phyloP scores from a whole-genome alignment of 306 rosid genomes.

The Pachyrhizus erosus region DNA sequence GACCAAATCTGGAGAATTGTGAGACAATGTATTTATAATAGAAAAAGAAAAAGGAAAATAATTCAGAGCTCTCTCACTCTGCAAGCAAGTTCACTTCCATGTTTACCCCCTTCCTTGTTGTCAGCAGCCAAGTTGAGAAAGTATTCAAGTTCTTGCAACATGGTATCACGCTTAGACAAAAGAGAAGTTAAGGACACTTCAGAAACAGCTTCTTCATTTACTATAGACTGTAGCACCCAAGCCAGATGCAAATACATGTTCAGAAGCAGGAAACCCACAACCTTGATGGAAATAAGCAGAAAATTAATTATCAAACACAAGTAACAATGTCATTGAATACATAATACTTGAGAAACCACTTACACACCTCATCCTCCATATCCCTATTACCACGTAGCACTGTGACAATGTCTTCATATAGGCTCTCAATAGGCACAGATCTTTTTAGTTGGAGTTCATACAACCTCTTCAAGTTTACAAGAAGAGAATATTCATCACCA shows the following conservation, averaged over 20 bases:
- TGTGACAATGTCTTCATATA: constrained; percentile 71
- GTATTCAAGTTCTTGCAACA: constrained; percentile 74
- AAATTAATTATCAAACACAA: constrained; percentile 40
- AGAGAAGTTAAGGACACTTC: constrained; percentile 67
- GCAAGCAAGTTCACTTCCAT: constrained; percentile 75
- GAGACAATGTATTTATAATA: constrained; percentile 3
- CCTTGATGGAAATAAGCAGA: constrained; percentile 62
- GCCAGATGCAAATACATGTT: constrained; percentile 75
- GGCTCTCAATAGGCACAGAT: constrained; percentile 64
- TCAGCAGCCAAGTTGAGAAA: constrained; percentile 64
- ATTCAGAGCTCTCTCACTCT: constrained; percentile 64
- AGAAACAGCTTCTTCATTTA: constrained; percentile 61
- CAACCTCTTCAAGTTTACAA: constrained; percentile 92
- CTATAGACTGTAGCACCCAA: constrained; percentile 71
- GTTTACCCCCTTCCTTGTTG: constrained; percentile 52
- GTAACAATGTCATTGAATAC: constrained; percentile 15
- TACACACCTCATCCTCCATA: constrained; percentile 82
- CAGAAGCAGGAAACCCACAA: constrained; percentile 80
- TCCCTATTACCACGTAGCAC: constrained; percentile 69
- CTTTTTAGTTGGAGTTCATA: constrained; percentile 84
- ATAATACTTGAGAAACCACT: constrained; percentile 41
- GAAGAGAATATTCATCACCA: constrained; percentile 95
- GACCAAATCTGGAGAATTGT: constrained; percentile 40
- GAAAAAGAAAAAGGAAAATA: constrained; percentile 34
- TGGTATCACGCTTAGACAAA: constrained; percentile 62